Conservation (phyloP, 1,284 basidiomycete species). For the Ganoderma meredithae region DNA sequence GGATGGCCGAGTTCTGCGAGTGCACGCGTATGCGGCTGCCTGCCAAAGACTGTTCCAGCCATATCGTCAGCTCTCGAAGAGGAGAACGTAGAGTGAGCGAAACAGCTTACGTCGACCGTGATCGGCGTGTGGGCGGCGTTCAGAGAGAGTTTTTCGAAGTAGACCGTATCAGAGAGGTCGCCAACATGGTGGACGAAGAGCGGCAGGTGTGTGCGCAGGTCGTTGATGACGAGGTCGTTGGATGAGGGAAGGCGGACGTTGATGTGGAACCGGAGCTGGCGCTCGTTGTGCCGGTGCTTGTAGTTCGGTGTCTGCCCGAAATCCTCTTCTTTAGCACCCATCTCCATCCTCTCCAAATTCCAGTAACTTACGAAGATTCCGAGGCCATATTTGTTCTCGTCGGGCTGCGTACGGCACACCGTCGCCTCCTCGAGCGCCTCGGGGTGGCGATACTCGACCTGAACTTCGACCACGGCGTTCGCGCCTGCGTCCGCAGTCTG, state of each 20-base stretch:
- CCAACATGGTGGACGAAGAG: constrained; percentile 34
- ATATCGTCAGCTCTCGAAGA: neutral
- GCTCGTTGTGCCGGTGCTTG: constrained; percentile 19
- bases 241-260: constrained; percentile 32
- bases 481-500: constrained; percentile 28
- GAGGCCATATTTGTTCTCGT: constrained; percentile 35
- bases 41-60: constrained; percentile 19
- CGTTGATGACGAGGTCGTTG: constrained; percentile 26
- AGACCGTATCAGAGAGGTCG: constrained; percentile 29
- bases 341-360: neutral
- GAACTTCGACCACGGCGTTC: constrained; percentile 34
- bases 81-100: neutral
- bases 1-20: constrained; percentile 11
- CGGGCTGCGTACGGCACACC: constrained; percentile 36
- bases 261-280: constrained; percentile 29
- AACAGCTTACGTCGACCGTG: constrained; percentile 27
- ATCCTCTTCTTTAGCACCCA: neutral
- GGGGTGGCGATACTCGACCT: constrained; percentile 30
- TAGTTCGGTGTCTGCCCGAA: constrained; percentile 28
- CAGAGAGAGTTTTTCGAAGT: constrained; percentile 31
- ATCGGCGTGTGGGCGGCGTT: constrained; percentile 31
- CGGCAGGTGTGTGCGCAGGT: constrained; percentile 34
- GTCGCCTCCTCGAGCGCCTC: constrained; percentile 30
- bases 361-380: constrained; percentile 41
- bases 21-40: constrained; percentile 5